Evolutionary conservation across 2,329 filamentous ascomycete species (phyloP).

Genomic region (Rugonectria rugulosa): DNA sequence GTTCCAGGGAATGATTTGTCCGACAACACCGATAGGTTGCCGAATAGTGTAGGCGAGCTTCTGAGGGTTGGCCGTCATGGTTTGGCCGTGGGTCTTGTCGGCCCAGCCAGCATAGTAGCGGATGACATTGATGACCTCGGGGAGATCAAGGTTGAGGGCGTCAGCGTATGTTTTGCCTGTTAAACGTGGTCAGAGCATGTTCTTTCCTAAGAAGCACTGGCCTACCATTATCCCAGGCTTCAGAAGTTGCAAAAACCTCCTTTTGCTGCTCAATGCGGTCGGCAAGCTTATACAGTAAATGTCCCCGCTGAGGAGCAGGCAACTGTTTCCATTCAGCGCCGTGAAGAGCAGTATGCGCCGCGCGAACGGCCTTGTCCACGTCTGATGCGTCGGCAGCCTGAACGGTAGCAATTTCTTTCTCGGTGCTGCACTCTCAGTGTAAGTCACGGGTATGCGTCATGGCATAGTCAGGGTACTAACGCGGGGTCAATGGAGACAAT

Average conservation of each 20-base stretch:
- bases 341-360: slow-evolving; percentile 71
- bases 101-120: slow-evolving; percentile 73
- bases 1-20: slow-evolving; percentile 88
- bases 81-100: slow-evolving; percentile 85
- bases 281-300: slow-evolving; percentile 73
- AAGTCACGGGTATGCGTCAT: not conserved
- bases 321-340: slow-evolving; percentile 73
- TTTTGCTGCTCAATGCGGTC: slow-evolving; percentile 66
- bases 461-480: slow-evolving; percentile 21
- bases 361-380: slow-evolving; percentile 41
- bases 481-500: slow-evolving; percentile 42
- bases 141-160: slow-evolving; percentile 67
- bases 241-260: slow-evolving; percentile 55
- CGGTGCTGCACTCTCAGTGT: slow-evolving; percentile 32
- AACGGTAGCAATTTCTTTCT: slow-evolving; percentile 40
- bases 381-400: slow-evolving; percentile 39
- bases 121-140: slow-evolving; percentile 46
- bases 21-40: slow-evolving; percentile 70
- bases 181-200: slow-evolving; percentile 57
- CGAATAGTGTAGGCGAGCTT: slow-evolving; percentile 80
- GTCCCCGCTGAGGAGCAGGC: slow-evolving; percentile 68
- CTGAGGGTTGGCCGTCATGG: slow-evolving; percentile 75
- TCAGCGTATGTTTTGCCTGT: slow-evolving; percentile 68
- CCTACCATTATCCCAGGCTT: slow-evolving; percentile 71
- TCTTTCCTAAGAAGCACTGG: no score